phyloP scores from a whole-genome alignment of 345 rosid species.

The Litchi chinensis region DNA sequence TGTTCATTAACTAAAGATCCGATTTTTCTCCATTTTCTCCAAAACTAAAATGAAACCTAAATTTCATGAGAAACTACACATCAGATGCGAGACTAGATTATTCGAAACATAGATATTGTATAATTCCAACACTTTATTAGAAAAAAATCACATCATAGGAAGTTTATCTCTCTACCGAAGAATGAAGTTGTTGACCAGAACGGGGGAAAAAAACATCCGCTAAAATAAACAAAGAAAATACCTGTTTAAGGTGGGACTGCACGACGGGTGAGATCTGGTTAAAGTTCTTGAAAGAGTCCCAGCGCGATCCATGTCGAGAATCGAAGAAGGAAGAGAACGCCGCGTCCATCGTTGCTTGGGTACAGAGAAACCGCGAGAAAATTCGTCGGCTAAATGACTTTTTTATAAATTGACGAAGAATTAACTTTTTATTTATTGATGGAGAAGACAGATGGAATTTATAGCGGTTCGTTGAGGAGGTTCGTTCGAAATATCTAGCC shows the following conservation, averaged over 20 bases:
- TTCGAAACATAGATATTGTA: neutral
- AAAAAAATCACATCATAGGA: neutral
- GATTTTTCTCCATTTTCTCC: neutral
- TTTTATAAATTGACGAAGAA: too few species aligned
- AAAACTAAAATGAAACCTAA: neutral
- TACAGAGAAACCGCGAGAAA: neutral
- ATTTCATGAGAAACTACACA: neutral
- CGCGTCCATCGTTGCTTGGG: constrained; percentile 55
- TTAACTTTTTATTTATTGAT: neutral
- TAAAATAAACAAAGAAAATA: constrained; percentile 21
- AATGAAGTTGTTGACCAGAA: neutral
- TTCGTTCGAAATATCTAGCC: neutral
- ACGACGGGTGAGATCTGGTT: constrained; percentile 77
- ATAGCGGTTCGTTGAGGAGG: neutral
- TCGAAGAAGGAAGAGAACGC: constrained; percentile 82
- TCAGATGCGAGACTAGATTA: neutral
- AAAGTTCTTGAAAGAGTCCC: constrained; percentile 74
- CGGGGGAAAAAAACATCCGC: neutral
- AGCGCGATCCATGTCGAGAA: constrained; percentile 30
- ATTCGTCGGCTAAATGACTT: neutral
- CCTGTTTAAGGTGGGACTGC: constrained; percentile 90
- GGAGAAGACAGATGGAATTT: neutral
- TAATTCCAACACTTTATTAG: neutral
- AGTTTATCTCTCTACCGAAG: neutral
- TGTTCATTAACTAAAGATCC: neutral